Base-by-base conservation (phyloP, 1,139 yeast genomes). In the Taphrina flavorubra region DNA sequence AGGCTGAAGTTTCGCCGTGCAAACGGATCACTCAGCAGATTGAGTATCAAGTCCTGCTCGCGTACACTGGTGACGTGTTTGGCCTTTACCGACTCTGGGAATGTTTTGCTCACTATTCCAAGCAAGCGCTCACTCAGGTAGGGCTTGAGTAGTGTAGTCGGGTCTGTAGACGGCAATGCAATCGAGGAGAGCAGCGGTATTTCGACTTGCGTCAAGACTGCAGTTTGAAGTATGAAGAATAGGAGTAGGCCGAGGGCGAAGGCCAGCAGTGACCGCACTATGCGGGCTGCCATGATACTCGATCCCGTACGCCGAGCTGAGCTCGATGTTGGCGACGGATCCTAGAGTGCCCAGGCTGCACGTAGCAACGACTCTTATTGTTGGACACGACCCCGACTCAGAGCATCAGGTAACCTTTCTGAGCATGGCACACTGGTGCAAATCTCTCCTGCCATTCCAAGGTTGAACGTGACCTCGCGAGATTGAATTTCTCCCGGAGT, bases 1-100 rank as follows among this genome's bases (percentile, higher is more conserved):
- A 18, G 13, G 10, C 44, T 42, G 16, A 62, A 62, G 44, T 62
- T 40, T 14, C 36, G 39, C 8, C 56, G 13, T n/a, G 66, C 59
- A 25, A 40, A 13, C 7, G 66, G 66, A 31, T 62, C 66, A 34
- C n/a, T 8, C 11, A 51, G 47, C 11, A 42, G 34, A 18, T 31
- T 18, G 42, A 51, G 25, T 16, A 39, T 25, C 42, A 34, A 6
- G 16, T 62, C 66, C 31, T 36, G 49, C 11, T 34, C 58, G 11
- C 53, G 53, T 6, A 49, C 53, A 20, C 53, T 49, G 36, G 53
- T 11, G 36, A 20, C 31, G n/a, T 49, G 36, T 25, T 49, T n/a
- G 13, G 53, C 53, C 53, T n/a, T 44, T 5, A n/a, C 47, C n/a
- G 47, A 7, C 18, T 44, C 47, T 16, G 47, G 18, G 18, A n/a